Evolutionary conservation across 2,329 filamentous ascomycete genomes (phyloP).

Genomic region (Beauveria sp.): DNA sequence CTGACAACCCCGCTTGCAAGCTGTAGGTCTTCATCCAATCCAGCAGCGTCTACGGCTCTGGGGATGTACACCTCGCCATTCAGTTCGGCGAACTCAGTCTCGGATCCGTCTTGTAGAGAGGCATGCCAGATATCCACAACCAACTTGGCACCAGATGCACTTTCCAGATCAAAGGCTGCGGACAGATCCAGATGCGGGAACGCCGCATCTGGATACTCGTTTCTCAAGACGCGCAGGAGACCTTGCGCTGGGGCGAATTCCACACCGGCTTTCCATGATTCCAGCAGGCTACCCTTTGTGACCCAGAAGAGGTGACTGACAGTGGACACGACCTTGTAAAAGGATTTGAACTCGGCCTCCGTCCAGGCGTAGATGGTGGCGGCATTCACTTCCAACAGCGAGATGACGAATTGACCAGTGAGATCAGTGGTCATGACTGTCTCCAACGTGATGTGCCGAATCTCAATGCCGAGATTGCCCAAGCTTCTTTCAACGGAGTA

Average conservation of each 20-base stretch:
- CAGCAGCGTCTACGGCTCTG: slow-evolving; percentile 10
- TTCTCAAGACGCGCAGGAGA: slow-evolving; percentile 14
- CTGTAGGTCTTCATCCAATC: slow-evolving; percentile 10
- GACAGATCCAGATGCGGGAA: slow-evolving; percentile 10
- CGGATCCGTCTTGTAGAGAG: neutral
- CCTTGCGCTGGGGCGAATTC: slow-evolving; percentile 15
- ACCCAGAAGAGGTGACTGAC: slow-evolving; percentile 15
- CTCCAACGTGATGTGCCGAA: slow-evolving; percentile 1
- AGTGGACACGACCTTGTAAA: slow-evolving; percentile 12
- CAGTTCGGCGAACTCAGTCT: slow-evolving; percentile 14
- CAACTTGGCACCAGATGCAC: neutral
- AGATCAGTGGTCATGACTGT: neutral
- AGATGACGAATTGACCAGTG: slow-evolving; percentile 11
- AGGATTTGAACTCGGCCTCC: slow-evolving; percentile 2
- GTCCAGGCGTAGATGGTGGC: slow-evolving; percentile 12
- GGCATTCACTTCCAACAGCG: slow-evolving; percentile 11
- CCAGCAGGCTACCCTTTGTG: slow-evolving; percentile 9
- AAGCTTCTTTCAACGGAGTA: neutral
- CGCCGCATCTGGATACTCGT: slow-evolving; percentile 13
- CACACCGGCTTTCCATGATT: slow-evolving; percentile 6
- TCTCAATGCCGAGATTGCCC: neutral
- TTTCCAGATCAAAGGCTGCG: neutral
- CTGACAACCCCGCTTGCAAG: neutral
- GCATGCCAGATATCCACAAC: neutral
- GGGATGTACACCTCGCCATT: slow-evolving; percentile 12